Conservation (phyloP, 2,329 filamentous ascomycete genomes). For the Arthrobotrys pseudoclavata region DNA sequence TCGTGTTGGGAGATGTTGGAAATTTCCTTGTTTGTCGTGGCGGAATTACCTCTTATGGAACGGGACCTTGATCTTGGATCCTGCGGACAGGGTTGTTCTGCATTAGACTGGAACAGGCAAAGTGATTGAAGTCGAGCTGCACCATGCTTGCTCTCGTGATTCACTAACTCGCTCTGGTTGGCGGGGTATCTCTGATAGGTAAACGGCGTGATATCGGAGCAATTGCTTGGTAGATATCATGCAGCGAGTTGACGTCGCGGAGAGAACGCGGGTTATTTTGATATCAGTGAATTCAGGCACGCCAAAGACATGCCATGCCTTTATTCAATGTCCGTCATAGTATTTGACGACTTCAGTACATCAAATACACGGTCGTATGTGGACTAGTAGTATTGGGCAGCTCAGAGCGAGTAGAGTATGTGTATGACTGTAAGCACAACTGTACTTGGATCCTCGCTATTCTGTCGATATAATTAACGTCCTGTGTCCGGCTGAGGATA, state of each 20-base stretch:
- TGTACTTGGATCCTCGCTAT: conserved; percentile 52
- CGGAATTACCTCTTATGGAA: not conserved
- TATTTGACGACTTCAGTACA: too few relatives aligned
- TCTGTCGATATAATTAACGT: not conserved
- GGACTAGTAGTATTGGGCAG: conserved; percentile 3
- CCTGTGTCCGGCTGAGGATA: conserved; percentile 27
- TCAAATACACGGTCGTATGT: not conserved
- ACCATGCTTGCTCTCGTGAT: conserved; percentile 52
- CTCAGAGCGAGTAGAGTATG: not conserved
- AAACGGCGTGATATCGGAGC: conserved; percentile 56
- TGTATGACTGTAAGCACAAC: conserved; percentile 16
- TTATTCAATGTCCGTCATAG: not conserved
- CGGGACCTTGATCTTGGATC: conserved; percentile 18
- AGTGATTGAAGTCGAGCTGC: conserved; percentile 40
- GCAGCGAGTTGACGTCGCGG: conserved; percentile 23
- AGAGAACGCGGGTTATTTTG: not conserved
- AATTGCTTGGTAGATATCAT: conserved; percentile 14
- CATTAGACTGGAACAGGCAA: conserved; percentile 33
- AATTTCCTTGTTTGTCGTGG: not conserved
- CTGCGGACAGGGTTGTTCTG: conserved; percentile 3
- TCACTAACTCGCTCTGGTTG: conserved; percentile 49
- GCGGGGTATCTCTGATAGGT: conserved; percentile 29
- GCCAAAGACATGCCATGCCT: conserved; percentile 24
- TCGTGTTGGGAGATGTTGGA: not conserved
- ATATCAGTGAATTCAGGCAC: conserved; percentile 7